Evolutionary conservation across 495 filamentous ascomycete genomes (phyloP).

Genomic region (Aspergillus heteromorphus): DNA sequence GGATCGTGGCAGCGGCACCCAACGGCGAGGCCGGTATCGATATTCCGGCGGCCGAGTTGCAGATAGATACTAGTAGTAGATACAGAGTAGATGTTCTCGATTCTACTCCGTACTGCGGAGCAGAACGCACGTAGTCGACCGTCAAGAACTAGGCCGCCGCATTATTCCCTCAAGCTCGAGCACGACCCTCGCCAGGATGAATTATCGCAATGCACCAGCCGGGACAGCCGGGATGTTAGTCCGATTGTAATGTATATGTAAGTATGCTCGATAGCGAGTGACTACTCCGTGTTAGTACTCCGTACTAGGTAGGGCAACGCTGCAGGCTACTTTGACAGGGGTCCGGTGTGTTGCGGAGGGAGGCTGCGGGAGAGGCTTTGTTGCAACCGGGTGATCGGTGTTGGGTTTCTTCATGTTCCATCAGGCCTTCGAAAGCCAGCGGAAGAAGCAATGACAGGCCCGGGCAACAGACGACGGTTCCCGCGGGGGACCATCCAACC

Average conservation of each 20-base stretch:
- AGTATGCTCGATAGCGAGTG: no score
- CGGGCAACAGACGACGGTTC: no score
- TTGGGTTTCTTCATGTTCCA: no score
- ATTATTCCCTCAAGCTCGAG: neutral
- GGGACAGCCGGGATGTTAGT: neutral
- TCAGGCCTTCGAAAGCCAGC: no score
- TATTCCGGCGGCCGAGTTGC: neutral
- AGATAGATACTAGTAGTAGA: neutral
- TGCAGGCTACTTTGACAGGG: neutral
- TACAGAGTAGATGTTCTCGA: no score
- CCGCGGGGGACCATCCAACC: no score
- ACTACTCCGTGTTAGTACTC: no score
- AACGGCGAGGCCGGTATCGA: neutral
- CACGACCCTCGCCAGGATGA: neutral
- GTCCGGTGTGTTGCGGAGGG: neutral
- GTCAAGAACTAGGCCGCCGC: neutral
- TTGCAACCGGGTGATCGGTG: neutral
- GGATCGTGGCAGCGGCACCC: neutral
- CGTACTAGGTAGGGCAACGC: neutral
- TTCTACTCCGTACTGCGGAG: no score
- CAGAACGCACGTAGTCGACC: no score
- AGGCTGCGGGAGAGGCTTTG: neutral
- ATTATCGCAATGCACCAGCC: neutral
- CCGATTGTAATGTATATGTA: no score
- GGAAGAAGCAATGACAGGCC: no score